phyloP scores from a whole-genome alignment of 306 rosid genomes.

The Prinsepia uniflora region DNA sequence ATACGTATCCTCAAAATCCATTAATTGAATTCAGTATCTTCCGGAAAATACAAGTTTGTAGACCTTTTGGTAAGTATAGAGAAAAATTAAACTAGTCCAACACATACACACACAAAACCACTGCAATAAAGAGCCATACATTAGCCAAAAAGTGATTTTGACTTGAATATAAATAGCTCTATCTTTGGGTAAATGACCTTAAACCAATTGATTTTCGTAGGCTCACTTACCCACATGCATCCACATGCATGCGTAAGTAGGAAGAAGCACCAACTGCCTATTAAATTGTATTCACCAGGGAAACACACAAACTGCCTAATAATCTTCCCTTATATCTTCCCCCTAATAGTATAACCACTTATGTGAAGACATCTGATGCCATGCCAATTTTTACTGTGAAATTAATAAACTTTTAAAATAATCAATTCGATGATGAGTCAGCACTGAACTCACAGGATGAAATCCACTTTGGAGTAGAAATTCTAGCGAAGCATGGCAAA shows the following conservation, averaged over 20 bases:
- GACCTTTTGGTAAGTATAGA: neutral
- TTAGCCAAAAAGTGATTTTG: neutral
- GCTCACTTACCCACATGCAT: neutral
- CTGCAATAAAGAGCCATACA: neutral
- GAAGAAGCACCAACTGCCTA: neutral
- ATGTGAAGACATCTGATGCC: neutral
- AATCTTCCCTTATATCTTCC: neutral
- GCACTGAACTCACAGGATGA: slow-evolving; percentile 72
- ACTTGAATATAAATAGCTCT: neutral
- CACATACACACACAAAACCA: neutral
- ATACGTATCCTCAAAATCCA: slow-evolving; percentile 15
- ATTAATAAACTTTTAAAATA: neutral
- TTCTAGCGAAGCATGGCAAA: slow-evolving; percentile 93
- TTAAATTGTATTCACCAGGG: neutral
- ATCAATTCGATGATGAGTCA: slow-evolving; percentile 4
- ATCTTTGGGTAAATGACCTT: neutral
- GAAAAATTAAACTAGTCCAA: neutral
- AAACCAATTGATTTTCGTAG: neutral
- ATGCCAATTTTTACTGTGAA: neutral
- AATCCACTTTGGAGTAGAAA: slow-evolving; percentile 77
- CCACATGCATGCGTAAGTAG: neutral
- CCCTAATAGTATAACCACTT: neutral
- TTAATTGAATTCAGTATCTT: neutral
- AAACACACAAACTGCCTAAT: neutral
- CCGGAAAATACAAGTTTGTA: neutral